A percentile compares a stretch with the other conserved stretches of the same genome.
Conservation (phyloP, 202 grass and related monocot genomes). For the Saccharum hybrid region DNA sequence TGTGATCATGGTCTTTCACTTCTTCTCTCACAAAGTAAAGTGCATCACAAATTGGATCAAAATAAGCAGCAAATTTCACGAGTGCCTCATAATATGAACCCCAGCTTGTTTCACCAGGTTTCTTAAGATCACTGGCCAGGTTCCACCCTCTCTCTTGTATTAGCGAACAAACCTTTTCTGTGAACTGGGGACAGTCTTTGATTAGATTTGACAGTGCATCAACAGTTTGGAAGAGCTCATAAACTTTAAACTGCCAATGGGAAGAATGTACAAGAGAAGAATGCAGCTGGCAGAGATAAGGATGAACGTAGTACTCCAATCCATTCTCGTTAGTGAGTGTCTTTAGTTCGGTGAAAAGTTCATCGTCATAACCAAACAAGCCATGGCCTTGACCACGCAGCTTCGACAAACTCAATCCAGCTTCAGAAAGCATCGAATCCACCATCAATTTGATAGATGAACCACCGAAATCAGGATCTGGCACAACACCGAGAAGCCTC, state of each 20-base stretch:
- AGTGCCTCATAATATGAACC: constrained; percentile 46
- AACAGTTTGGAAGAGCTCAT: background rate
- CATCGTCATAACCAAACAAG: background rate
- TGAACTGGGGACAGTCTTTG: constrained; percentile 31
- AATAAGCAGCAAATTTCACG: constrained; percentile 35
- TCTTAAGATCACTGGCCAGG: constrained; percentile 33
- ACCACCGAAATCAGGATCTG: background rate
- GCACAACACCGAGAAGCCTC: constrained; percentile 48
- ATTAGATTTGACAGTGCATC: constrained; percentile 37
- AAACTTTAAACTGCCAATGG: background rate
- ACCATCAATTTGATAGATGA: background rate
- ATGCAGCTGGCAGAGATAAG: constrained; percentile 28
- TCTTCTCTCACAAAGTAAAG: constrained; percentile 7
- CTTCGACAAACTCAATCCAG: constrained; percentile 39
- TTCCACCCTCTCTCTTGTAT: constrained; percentile 35
- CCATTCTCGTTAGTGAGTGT: constrained; percentile 5
- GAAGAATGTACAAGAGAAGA: constrained; percentile 14
- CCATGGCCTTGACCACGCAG: constrained; percentile 39
- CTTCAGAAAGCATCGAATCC: constrained; percentile 31
- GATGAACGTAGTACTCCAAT: constrained; percentile 26
- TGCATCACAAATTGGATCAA: constrained; percentile 18
- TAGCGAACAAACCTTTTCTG: constrained; percentile 27
- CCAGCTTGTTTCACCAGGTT: constrained; percentile 44
- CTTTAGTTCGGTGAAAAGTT: constrained; percentile 26
- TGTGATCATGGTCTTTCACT: background rate